These are phyloP conservation scores for Amborella trichopoda DNA, from an alignment of 164 flowering plant species.

Conservation along the genomic window DNA sequence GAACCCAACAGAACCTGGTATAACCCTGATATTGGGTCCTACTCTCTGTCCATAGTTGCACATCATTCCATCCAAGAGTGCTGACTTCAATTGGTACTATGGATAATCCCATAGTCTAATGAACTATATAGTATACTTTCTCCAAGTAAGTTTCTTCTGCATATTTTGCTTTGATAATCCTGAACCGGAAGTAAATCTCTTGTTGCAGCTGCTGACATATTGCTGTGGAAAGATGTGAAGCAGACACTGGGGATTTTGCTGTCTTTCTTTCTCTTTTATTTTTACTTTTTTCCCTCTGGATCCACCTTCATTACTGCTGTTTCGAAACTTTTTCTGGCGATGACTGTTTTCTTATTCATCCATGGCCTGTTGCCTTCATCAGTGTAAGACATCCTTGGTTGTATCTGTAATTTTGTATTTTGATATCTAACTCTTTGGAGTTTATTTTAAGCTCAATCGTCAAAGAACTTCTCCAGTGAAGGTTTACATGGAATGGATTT, in stretches of 20 bases:
- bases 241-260: slow-evolving; percentile 36
- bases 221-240: slow-evolving; percentile 84
- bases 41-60: no score
- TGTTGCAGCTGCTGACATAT: slow-evolving; percentile 90
- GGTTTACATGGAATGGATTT: slow-evolving; percentile 4
- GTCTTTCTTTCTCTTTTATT: slow-evolving; percentile 48
- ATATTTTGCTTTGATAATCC: no score
- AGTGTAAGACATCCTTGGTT: slow-evolving; percentile 33
- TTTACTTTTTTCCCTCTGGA: slow-evolving; percentile 55
- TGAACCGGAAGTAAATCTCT: no score
- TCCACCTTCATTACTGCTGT: slow-evolving; percentile 51
- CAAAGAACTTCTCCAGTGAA: background rate
- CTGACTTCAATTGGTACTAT: no score
- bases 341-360: slow-evolving; percentile 51
- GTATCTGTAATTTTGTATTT: background rate
- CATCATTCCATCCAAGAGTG: no score
- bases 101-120: no score
- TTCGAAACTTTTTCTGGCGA: slow-evolving; percentile 51
- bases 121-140: no score
- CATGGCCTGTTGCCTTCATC: slow-evolving; percentile 67
- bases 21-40: no score
- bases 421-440: background rate
- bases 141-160: no score
- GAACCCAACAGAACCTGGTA: no score
- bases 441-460: no score